Percentiles rank a stretch among this genome's conserved stretches.
phyloP scores from a whole-genome alignment of 148 eudicot species.

The Cornus suecica region DNA sequence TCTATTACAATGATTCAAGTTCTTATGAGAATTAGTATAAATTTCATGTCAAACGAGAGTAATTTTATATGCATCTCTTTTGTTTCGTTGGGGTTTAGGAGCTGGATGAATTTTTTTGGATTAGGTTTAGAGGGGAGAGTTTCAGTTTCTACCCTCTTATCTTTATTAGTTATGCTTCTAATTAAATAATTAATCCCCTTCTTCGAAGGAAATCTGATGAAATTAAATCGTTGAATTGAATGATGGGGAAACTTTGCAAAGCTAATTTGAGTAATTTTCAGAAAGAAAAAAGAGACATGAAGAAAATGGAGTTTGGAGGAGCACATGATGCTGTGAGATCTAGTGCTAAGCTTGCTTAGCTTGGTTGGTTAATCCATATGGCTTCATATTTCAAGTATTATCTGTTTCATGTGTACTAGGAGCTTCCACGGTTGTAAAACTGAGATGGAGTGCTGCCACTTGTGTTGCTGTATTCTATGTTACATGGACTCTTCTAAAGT shows the following conservation, averaged over 20 bases:
- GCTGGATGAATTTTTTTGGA: neutral
- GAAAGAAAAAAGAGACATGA: no score
- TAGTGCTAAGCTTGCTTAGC: no score
- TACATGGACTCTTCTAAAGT: no score
- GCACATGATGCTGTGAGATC: no score
- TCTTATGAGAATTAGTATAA: neutral
- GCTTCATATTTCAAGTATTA: no score
- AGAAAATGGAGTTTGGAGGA: no score
- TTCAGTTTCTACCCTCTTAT: neutral
- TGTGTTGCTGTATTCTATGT: no score
- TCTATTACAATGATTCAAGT: neutral
- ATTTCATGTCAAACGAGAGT: neutral
- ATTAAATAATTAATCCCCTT: neutral
- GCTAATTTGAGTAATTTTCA: no score
- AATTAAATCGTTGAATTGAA: neutral
- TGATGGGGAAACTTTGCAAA: neutral
- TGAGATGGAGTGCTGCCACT: no score
- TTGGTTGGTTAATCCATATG: no score
- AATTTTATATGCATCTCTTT: neutral
- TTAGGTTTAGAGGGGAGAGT: neutral
- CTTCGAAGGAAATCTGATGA: neutral
- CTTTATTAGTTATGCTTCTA: neutral
- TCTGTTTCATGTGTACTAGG: no score
- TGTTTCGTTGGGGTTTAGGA: neutral
- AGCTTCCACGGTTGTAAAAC: no score